Evolutionary conservation across 1,284 basidiomycete species (phyloP).

Genomic region (Sporisorium sorghi): DNA sequence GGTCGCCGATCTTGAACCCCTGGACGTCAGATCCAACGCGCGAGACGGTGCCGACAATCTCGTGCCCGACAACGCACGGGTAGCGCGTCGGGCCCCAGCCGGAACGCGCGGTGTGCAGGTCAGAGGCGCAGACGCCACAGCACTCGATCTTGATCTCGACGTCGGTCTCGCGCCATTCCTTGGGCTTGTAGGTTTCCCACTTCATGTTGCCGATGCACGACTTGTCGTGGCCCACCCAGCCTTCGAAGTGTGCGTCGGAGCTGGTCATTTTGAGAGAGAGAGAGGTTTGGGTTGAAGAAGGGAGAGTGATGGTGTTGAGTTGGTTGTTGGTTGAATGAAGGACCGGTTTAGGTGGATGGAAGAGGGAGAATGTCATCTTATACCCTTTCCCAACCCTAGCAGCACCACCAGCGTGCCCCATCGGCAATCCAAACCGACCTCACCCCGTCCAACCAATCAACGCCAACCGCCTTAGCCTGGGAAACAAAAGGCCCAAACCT

Average conservation of each 20-base stretch:
- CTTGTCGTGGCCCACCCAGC: constrained; percentile 60
- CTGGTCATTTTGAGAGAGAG: constrained; percentile 31
- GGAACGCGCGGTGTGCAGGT: constrained; percentile 56
- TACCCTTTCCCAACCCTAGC: background rate
- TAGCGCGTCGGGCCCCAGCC: constrained; percentile 60
- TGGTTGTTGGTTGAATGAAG: background rate
- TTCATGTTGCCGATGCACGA: constrained; percentile 55
- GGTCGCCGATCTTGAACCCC: constrained; percentile 75
- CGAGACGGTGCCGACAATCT: constrained; percentile 75
- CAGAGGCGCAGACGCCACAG: constrained; percentile 55
- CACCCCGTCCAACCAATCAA: too few relatives aligned
- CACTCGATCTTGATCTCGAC: constrained; percentile 56
- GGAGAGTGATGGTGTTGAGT: background rate
- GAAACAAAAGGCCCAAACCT: too few relatives aligned
- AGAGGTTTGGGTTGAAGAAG: background rate
- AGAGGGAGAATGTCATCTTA: background rate
- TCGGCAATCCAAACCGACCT: too few relatives aligned
- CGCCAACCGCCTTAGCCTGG: too few relatives aligned
- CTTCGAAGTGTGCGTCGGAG: constrained; percentile 51
- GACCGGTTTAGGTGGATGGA: background rate
- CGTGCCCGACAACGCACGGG: constrained; percentile 71
- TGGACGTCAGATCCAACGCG: constrained; percentile 71
- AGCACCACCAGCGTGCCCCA: too few relatives aligned
- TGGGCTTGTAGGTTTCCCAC: constrained; percentile 53
- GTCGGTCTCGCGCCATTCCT: constrained; percentile 55